Percentiles rank a stretch among this genome's conserved stretches.
phyloP scores from a whole-genome alignment of 176 grass and related monocot genomes.

The Saccharum spontaneum region DNA sequence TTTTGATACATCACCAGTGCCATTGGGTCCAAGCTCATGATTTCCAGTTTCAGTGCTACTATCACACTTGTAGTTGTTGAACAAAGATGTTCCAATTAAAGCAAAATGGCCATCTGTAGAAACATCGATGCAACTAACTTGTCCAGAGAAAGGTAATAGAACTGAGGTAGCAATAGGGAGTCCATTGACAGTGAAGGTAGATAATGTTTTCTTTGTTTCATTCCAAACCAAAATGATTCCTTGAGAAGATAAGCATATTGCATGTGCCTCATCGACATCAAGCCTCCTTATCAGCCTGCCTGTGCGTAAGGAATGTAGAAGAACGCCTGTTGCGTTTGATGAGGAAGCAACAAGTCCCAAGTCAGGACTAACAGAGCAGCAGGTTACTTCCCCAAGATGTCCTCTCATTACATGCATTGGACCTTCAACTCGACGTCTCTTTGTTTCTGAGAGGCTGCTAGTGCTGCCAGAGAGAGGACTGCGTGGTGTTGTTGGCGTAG shows the following conservation, averaged over 20 bases:
- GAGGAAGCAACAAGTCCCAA: constrained; percentile 84
- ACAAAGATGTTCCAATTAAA: constrained; percentile 61
- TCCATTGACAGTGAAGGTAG: constrained; percentile 95
- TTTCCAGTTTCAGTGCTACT: constrained; percentile 34
- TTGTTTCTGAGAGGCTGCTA: constrained; percentile 58
- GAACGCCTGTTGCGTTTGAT: constrained; percentile 69
- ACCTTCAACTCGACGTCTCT: constrained; percentile 74
- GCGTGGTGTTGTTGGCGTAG: constrained; percentile 52
- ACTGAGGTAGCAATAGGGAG: constrained; percentile 64
- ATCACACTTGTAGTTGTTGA: constrained; percentile 51
- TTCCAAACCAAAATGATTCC: constrained; percentile 93
- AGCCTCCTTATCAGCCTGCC: constrained; percentile 77
- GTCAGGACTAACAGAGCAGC: constrained; percentile 86
- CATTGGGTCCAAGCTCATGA: constrained; percentile 23
- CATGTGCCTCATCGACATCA: constrained; percentile 58
- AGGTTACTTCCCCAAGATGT: constrained; percentile 84
- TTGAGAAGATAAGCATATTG: constrained; percentile 76
- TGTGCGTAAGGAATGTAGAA: constrained; percentile 92
- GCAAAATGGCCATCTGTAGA: constrained; percentile 83
- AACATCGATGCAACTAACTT: constrained; percentile 89
- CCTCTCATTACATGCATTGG: constrained; percentile 94
- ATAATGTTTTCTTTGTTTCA: constrained; percentile 71
- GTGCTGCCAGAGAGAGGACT: constrained; percentile 62
- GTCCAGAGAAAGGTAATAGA: constrained; percentile 69
- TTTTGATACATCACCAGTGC: constrained; percentile 27